Conservation (phyloP, 73 alveolate species). For the Tetrahymena elliotti region DNA sequence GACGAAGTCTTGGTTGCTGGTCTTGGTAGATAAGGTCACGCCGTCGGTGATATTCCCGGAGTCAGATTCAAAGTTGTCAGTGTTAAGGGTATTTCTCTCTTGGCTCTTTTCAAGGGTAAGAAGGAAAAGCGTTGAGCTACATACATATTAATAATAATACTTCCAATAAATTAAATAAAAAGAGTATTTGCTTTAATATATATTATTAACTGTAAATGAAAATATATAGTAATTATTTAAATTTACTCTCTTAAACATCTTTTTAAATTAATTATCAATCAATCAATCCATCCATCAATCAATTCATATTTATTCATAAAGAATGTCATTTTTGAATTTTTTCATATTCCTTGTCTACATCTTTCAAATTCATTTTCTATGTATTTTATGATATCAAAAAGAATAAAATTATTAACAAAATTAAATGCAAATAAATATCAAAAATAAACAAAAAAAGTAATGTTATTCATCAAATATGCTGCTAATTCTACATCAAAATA, state of each 20-base stretch:
- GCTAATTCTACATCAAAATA: not conserved
- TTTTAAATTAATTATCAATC: not conserved
- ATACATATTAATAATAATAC: not conserved
- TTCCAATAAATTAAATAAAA: not conserved
- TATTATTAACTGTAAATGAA: not conserved
- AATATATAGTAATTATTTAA: not conserved
- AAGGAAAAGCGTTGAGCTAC: slow-evolving; percentile 49
- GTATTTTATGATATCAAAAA: too few species aligned
- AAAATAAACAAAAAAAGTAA: too few species aligned
- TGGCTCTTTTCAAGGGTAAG: slow-evolving; percentile 60
- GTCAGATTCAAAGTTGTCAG: slow-evolving; percentile 66
- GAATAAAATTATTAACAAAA: not conserved
- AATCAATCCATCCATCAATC: not conserved
- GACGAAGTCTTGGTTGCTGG: slow-evolving; percentile 70
- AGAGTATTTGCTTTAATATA: not conserved
- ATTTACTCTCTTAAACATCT: not conserved
- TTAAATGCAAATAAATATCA: not conserved
- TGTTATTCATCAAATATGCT: not conserved
- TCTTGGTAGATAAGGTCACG: slow-evolving; percentile 74
- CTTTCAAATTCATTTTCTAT: too few species aligned
- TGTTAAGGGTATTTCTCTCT: slow-evolving; percentile 65
- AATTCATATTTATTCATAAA: not conserved
- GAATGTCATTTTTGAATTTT: not conserved
- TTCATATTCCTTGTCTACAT: not conserved
- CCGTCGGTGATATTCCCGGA: slow-evolving; percentile 74